A percentile compares a stretch with the other conserved stretches of the same genome.
Evolutionary conservation across 129 eudicot genomes (phyloP).

Genomic region (Saussurea involucrata): DNA sequence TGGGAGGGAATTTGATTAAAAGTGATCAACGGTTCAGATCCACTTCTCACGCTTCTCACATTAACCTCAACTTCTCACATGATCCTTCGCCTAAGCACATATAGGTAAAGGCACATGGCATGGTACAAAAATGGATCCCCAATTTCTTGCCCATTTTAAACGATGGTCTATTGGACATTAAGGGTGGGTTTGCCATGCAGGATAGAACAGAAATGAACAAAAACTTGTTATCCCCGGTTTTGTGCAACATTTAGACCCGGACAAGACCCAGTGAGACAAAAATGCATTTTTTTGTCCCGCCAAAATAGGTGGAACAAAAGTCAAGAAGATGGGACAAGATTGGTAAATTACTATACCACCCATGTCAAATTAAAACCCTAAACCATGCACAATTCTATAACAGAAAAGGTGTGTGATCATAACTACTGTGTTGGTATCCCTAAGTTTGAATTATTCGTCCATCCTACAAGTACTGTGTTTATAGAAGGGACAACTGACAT

Average conservation of each 20-base stretch:
- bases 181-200: no score
- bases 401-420: neutral
- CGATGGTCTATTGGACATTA: neutral
- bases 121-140: neutral
- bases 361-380: neutral
- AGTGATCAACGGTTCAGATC: no score
- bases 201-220: no score
- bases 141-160: neutral
- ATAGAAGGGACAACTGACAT: neutral
- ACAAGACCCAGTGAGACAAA: neutral
- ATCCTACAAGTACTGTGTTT: neutral
- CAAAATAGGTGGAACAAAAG: neutral
- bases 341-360: neutral
- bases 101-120: neutral
- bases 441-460: neutral
- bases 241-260: no score
- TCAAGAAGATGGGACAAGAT: neutral
- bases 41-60: no score
- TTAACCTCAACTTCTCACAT: no score
- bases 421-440: neutral
- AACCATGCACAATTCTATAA: neutral
- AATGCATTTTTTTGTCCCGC: neutral
- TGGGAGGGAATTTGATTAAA: no score
- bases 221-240: no score
- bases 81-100: no score